Conservation (phyloP, 768 basidiomycete genomes). For the Thelephora aurantiotincta region DNA sequence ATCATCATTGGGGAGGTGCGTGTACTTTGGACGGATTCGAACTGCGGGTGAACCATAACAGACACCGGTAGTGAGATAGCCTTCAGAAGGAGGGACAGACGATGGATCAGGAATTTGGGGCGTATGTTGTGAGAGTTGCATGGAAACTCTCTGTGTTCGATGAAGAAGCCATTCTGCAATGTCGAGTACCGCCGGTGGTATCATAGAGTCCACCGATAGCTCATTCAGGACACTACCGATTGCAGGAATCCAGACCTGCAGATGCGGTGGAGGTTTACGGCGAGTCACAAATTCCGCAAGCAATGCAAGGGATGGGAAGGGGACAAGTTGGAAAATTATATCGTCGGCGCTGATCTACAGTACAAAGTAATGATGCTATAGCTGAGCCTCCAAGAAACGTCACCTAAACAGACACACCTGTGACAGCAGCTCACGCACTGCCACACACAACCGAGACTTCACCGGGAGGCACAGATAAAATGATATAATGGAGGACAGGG, state of each 20-base stretch:
- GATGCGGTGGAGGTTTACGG: not conserved
- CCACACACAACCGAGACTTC: not conserved
- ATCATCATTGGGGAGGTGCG: slow-evolving; percentile 12
- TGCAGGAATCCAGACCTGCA: not conserved
- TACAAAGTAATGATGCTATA: not conserved
- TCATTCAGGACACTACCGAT: not conserved
- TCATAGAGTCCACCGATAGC: not conserved
- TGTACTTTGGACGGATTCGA: slow-evolving; percentile 16
- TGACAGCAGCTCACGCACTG: not conserved
- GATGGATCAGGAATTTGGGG: not conserved
- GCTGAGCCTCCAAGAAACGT: not conserved
- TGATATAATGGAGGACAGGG: not conserved
- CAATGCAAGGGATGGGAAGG: not conserved
- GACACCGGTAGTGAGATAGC: slow-evolving; percentile 13
- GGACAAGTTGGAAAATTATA: slow-evolving; percentile 7
- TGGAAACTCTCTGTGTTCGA: not conserved
- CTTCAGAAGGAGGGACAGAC: not conserved
- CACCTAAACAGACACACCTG: not conserved
- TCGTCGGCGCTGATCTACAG: slow-evolving; percentile 5
- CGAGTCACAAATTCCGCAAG: not conserved
- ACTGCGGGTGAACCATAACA: slow-evolving; percentile 19
- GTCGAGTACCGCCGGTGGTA: not conserved
- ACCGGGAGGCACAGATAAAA: not conserved
- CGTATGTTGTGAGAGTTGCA: not conserved
- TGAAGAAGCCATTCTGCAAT: not conserved